A percentile compares a stretch with the other conserved stretches of the same genome.
These are phyloP conservation scores for Ophiostoma sp. DNA, from an alignment of 2,329 filamentous ascomycete genomes.

Conservation along the genomic window DNA sequence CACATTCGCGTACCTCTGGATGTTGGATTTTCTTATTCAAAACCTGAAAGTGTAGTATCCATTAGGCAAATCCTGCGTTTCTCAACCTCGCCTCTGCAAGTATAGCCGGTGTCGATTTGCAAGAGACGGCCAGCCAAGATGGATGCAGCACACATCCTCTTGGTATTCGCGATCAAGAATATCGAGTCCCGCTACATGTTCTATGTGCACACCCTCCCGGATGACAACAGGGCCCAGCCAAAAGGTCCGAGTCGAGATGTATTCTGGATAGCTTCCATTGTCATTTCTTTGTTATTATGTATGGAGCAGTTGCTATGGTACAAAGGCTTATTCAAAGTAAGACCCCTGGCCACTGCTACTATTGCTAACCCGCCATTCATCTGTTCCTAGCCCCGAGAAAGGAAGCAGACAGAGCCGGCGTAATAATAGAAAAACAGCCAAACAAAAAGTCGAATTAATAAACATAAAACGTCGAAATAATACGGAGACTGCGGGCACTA, in stretches of 20 bases:
- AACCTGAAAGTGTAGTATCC: neutral
- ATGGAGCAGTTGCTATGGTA: neutral
- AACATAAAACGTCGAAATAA: neutral
- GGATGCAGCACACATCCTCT: neutral
- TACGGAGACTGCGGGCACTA: neutral
- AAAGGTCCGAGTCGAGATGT: neutral
- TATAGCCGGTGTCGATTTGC: neutral
- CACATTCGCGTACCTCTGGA: slow-evolving; percentile 3
- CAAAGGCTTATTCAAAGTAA: neutral
- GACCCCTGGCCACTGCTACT: neutral
- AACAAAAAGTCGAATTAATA: neutral
- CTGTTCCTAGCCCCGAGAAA: neutral
- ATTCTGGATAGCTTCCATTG: neutral
- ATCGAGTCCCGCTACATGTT: neutral
- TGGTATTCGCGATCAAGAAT: neutral
- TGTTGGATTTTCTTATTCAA: neutral
- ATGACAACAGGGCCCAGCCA: neutral
- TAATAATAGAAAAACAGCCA: slow-evolving; percentile 5
- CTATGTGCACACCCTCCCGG: neutral
- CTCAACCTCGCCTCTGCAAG: neutral
- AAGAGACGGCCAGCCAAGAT: neutral
- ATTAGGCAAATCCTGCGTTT: neutral
- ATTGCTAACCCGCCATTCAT: neutral
- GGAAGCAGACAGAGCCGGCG: slow-evolving; percentile 13
- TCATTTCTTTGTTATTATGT: neutral